These are phyloP conservation scores for Tilletia caries DNA, from an alignment of 1,284 basidiomycete species.

Conservation along the genomic window DNA sequence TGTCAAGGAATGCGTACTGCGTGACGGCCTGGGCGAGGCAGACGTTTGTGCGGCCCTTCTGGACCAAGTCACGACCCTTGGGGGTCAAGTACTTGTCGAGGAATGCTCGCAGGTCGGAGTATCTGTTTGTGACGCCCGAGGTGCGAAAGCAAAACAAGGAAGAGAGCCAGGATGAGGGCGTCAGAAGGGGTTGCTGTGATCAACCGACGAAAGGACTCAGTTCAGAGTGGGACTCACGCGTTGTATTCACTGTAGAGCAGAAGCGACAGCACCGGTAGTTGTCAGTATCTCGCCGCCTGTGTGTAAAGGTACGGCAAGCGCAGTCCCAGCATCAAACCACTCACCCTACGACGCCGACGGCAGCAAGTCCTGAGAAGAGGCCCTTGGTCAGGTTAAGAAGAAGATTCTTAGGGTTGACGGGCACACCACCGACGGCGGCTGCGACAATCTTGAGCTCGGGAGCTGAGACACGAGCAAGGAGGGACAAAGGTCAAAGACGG, in stretches of 20 bases:
- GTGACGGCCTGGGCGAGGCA: slow-evolving; percentile 3
- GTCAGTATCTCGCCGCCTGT: no score
- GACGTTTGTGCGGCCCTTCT: not conserved
- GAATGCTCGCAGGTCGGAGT: not conserved
- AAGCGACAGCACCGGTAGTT: no score
- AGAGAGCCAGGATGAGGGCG: no score
- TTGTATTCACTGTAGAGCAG: slow-evolving; percentile 1
- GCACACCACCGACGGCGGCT: slow-evolving; percentile 13
- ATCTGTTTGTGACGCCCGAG: not conserved
- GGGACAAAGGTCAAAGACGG: no score
- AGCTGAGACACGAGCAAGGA: not conserved
- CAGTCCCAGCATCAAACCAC: no score
- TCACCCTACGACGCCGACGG: not conserved
- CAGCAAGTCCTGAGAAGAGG: not conserved
- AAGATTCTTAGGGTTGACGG: slow-evolving; percentile 13
- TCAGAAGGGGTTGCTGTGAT: no score
- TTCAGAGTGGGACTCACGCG: not conserved
- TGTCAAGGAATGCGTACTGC: slow-evolving; percentile 11
- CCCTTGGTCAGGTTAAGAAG: slow-evolving; percentile 3
- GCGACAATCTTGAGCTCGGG: slow-evolving; percentile 24
- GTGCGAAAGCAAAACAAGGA: no score
- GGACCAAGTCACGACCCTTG: not conserved
- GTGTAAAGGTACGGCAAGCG: no score
- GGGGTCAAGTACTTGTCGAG: not conserved
- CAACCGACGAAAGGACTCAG: not conserved